A percentile compares a stretch with the other conserved stretches of the same genome.
Conservation (phyloP, 352 stramenopile species). For the Pythium sp. region DNA sequence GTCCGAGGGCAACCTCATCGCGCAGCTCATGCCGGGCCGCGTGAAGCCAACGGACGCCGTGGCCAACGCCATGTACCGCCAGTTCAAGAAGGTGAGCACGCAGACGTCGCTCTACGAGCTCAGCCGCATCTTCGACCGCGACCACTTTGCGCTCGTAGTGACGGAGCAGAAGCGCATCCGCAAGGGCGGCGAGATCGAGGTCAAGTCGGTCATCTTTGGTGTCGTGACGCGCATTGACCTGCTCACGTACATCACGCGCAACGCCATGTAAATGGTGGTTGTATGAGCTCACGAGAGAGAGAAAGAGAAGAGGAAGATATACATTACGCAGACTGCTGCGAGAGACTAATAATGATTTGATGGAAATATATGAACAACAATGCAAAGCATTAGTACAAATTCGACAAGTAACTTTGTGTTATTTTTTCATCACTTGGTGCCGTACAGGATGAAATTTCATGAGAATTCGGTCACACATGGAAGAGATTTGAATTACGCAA, state of each 20-base stretch:
- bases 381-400: conserved; percentile 15
- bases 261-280: conserved; percentile 2
- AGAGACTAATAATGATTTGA: conserved; percentile 18
- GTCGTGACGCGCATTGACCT: conserved; percentile 96
- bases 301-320: conserved; percentile 3
- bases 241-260: conserved; percentile 91
- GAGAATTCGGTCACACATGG: neutral
- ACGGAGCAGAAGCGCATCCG: conserved; percentile 30
- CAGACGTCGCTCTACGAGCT: conserved; percentile 87
- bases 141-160: conserved; percentile 93
- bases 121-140: conserved; percentile 93
- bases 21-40: conserved; percentile 84
- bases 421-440: neutral
- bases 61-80: conserved; percentile 90
- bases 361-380: conserved; percentile 21
- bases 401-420: conserved; percentile 1
- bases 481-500: neutral
- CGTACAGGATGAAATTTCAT: neutral
- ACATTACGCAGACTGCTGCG: conserved; percentile 13
- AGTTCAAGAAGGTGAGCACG: conserved; percentile 91
- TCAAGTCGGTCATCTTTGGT: conserved; percentile 69
- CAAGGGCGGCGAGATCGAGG: conserved; percentile 48
- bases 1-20: conserved; percentile 94
- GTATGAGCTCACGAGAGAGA: neutral
- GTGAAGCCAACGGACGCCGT: conserved; percentile 83